Evolutionary conservation across 2,329 filamentous ascomycete species (phyloP).

Genomic region (Monosporascus sp.): DNA sequence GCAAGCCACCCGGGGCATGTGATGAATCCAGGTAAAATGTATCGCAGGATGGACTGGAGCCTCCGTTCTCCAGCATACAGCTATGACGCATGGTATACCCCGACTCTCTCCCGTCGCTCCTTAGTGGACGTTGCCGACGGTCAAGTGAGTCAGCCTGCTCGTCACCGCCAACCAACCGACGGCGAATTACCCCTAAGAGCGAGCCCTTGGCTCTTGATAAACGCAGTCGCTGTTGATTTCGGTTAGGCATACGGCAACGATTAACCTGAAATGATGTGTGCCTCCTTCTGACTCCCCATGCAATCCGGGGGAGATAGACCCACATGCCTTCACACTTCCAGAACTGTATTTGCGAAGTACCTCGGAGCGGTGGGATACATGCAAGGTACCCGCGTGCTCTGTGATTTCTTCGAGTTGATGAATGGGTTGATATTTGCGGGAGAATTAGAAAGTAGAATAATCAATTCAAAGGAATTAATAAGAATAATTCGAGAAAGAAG

Average conservation of each 20-base stretch:
- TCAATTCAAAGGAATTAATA: background rate
- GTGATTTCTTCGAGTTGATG: too few species aligned
- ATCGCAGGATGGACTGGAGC: background rate
- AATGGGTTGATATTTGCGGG: too few species aligned
- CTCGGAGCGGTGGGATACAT: background rate
- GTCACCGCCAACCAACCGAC: too few species aligned
- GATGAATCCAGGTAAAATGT: background rate
- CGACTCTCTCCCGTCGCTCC: background rate
- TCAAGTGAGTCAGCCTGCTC: background rate
- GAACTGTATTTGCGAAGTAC: background rate
- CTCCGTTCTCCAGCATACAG: background rate
- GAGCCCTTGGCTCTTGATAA: too few species aligned
- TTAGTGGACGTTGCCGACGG: background rate
- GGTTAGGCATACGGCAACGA: too few species aligned
- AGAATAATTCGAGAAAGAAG: too few species aligned
- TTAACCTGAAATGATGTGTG: too few species aligned
- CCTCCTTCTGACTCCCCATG: too few species aligned
- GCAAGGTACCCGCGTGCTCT: background rate
- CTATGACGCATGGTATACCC: background rate
- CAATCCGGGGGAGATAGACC: too few species aligned
- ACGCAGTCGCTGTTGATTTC: too few species aligned
- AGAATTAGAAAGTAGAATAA: background rate
- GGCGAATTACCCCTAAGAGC: too few species aligned
- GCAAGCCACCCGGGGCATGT: background rate
- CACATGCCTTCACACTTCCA: too few species aligned